phyloP scores from a whole-genome alignment of 768 basidiomycete species.

The Auriscalpium microsporum region DNA sequence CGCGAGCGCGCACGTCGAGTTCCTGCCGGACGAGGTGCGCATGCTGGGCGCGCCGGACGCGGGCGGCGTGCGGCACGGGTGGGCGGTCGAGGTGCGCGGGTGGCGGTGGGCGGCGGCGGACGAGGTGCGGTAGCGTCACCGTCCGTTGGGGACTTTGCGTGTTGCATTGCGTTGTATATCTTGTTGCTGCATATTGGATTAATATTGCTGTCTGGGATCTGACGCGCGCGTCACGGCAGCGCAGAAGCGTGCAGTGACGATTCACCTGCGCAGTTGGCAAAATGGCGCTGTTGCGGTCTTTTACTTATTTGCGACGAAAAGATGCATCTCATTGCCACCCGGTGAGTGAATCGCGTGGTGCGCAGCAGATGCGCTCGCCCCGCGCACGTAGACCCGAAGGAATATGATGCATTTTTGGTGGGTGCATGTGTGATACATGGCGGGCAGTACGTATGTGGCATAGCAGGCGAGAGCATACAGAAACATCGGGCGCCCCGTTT shows the following conservation, averaged over 20 bases:
- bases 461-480: neutral
- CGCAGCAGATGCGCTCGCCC: no score
- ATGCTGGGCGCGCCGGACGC: slow-evolving; percentile 17
- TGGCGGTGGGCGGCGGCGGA: slow-evolving; percentile 19
- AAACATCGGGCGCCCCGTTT: neutral
- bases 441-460: neutral
- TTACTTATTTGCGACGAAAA: no score
- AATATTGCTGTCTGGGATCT: no score
- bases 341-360: no score
- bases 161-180: no score
- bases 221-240: no score
- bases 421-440: slow-evolving; percentile 7
- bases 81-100: slow-evolving; percentile 23
- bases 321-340: no score
- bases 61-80: slow-evolving; percentile 21
- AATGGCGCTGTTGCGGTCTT: no score
- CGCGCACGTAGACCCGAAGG: neutral
- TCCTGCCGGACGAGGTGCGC: slow-evolving; percentile 21
- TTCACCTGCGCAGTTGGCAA: no score
- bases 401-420: slow-evolving; percentile 1
- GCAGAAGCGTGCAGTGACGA: no score
- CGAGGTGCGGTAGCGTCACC: neutral
- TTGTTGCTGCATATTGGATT: no score
- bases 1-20: slow-evolving; percentile 18
- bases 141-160: no score